phyloP scores from a whole-genome alignment of 495 filamentous ascomycete genomes.

The Aspergillus coremiiformis region DNA sequence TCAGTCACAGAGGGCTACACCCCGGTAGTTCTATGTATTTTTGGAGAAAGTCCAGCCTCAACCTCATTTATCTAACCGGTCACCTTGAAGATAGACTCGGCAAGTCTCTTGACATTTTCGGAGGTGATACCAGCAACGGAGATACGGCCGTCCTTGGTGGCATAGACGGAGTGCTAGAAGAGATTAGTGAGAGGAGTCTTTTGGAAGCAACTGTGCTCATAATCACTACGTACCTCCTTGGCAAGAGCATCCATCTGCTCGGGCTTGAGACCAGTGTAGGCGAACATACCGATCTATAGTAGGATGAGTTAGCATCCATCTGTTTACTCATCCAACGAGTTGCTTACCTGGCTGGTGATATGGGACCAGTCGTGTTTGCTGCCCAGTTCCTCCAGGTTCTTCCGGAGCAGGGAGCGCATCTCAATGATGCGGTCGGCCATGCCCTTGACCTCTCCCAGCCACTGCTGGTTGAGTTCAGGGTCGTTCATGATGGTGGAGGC shows the following conservation, averaged over 20 bases:
- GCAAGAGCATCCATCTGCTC: constrained; percentile 90
- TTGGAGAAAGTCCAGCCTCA: constrained; percentile 3
- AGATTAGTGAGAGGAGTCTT: constrained; percentile 19
- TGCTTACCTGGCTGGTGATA: constrained; percentile 75
- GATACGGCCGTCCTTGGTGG: constrained; percentile 94
- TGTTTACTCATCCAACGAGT: not conserved
- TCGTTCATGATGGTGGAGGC: constrained; percentile 90
- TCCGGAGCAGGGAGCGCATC: constrained; percentile 89
- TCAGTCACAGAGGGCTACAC: constrained; percentile 16
- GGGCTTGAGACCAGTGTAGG: constrained; percentile 88
- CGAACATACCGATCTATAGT: constrained; percentile 90
- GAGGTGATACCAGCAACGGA: constrained; percentile 94
- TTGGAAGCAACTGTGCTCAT: not conserved
- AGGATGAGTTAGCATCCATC: constrained; percentile 2
- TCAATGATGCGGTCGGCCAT: constrained; percentile 99
- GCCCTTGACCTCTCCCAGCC: constrained; percentile 92
- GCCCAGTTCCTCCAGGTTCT: constrained; percentile 87
- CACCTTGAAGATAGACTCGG: constrained; percentile 92
- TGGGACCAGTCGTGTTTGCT: constrained; percentile 97
- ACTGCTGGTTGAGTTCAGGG: constrained; percentile 78
- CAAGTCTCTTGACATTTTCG: constrained; percentile 87
- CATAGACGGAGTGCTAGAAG: constrained; percentile 80
- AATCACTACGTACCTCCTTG: constrained; percentile 59
- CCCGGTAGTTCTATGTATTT: constrained; percentile 16
- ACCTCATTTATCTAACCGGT: constrained; percentile 46